Evolutionary conservation across 108 stramenopile genomes (phyloP), one percentile per base, ranked within the genome.

Genomic region (Discostella stelligeroides): DNA sequence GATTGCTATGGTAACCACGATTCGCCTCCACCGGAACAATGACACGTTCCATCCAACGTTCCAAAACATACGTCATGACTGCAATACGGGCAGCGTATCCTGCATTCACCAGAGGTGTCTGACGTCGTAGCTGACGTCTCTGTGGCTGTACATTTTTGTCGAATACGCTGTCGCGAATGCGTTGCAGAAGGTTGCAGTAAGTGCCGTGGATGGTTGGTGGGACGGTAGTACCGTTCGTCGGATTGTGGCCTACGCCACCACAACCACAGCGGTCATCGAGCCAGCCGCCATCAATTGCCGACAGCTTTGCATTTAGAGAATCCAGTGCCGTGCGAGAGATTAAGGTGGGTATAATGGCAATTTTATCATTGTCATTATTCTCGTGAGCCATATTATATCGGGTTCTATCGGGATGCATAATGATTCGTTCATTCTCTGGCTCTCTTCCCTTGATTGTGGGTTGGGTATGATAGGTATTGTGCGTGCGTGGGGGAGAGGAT

Each of bases 31-130:
- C 55, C 34, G 34, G 34, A 43, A 23, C 13, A 5, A 59, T 46
- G 39, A 60, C 64, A 7, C 20, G 14, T 47, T 65, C 56, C 15
- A 77, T 46, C 76, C 76, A 77, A 25, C 59, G 27, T 23, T 74
- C 66, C 2, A 79, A 38, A 24, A 73, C 43, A 42, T 77, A 69
- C 1, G 82, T 80, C 46, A 89, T 77, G 24, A 75, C 63, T 37
- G 86, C 72, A 48, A 93, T 77, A 4, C 92, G 80, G 0, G 83
- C 69, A 2, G 89, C 87, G 66, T 93, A 93, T 57, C 89, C 89
- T 1, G 89, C 89, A 77, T 90, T 85, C n/a, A 93, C 89, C 29
- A 93, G 61, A 0, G 92, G 89, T 12, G 88, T 86, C 71, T 89
- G 88, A 9, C 85, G 69, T 48, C 75, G 60, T 60, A 8, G 51